Evolutionary conservation across 148 eudicot species (phyloP).

Genomic region (Rhododendron molle): DNA sequence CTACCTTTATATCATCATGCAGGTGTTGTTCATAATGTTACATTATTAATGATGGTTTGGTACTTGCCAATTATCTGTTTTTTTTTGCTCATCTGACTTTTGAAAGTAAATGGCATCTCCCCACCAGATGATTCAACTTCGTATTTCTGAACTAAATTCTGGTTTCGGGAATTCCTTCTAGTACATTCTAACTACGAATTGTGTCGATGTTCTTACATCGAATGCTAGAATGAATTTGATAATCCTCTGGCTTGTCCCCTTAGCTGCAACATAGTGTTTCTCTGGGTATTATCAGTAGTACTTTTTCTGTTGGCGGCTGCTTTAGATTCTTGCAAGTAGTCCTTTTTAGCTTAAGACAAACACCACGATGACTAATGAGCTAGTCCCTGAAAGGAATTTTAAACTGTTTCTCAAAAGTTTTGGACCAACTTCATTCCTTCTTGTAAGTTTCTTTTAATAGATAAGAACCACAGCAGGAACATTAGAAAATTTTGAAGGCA

Average conservation of each 20-base stretch:
- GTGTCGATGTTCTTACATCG: not conserved
- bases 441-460: not conserved
- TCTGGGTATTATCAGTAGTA: not conserved
- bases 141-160: not conserved
- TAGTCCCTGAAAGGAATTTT: not conserved
- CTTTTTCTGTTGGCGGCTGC: not conserved
- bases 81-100: not conserved
- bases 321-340: not conserved
- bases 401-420: not conserved
- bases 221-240: not conserved
- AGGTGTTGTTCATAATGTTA: conserved; percentile 26
- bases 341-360: not conserved
- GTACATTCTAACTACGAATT: not conserved
- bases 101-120: not conserved
- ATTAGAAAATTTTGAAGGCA: not conserved
- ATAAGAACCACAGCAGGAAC: not conserved
- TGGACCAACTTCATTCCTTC: not conserved
- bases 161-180: not conserved
- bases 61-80: not conserved
- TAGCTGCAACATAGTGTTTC: not conserved
- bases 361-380: not conserved
- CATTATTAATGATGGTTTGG: not conserved
- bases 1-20: conserved; percentile 28
- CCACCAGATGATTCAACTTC: not conserved
- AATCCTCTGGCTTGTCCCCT: not conserved